These are phyloP conservation scores for Neoscytalidium dimidiatum DNA, from an alignment of 2,329 filamentous ascomycete genomes.

Conservation along the genomic window DNA sequence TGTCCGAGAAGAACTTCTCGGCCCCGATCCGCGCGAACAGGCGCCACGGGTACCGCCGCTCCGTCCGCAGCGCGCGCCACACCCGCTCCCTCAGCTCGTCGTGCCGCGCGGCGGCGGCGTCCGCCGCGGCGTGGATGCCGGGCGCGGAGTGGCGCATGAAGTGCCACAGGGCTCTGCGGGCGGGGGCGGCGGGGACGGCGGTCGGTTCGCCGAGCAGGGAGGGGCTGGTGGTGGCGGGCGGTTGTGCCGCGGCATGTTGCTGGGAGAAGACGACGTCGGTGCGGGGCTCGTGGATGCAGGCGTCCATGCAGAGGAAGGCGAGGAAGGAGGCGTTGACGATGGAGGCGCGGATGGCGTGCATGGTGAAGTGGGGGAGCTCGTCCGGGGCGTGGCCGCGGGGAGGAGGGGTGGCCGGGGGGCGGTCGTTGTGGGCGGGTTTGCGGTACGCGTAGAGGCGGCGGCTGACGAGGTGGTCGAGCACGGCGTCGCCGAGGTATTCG, in stretches of 20 bases:
- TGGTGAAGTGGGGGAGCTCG: slow-evolving; percentile 52
- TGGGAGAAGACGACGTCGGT: slow-evolving; percentile 25
- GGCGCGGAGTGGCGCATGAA: slow-evolving; percentile 65
- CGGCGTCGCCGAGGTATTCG: slow-evolving; percentile 84
- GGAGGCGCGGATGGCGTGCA: slow-evolving; percentile 76
- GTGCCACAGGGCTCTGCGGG: slow-evolving; percentile 60
- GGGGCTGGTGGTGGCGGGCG: background rate
- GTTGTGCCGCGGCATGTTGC: background rate
- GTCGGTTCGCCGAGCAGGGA: background rate
- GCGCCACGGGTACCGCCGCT: slow-evolving; percentile 72
- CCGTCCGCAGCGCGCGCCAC: slow-evolving; percentile 50
- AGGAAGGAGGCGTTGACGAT: slow-evolving; percentile 81
- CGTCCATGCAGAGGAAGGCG: slow-evolving; percentile 71
- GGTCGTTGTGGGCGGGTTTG: slow-evolving; percentile 43
- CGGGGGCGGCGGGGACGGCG: background rate
- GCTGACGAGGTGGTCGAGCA: slow-evolving; percentile 79
- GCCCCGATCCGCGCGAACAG: slow-evolving; percentile 65
- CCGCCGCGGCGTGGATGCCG: slow-evolving; percentile 52
- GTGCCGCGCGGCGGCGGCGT: slow-evolving; percentile 43
- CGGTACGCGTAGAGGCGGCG: slow-evolving; percentile 56
- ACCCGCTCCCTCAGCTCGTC: slow-evolving; percentile 53
- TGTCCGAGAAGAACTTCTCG: slow-evolving; percentile 79
- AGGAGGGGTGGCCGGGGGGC: slow-evolving; percentile 74
- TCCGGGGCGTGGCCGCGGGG: slow-evolving; percentile 73
- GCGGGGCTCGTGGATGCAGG: slow-evolving; percentile 39